A percentile compares a stretch with the other conserved stretches of the same genome.
phyloP scores from a whole-genome alignment of 2,329 filamentous ascomycete species.

The Zymoseptoria ardabiliae region DNA sequence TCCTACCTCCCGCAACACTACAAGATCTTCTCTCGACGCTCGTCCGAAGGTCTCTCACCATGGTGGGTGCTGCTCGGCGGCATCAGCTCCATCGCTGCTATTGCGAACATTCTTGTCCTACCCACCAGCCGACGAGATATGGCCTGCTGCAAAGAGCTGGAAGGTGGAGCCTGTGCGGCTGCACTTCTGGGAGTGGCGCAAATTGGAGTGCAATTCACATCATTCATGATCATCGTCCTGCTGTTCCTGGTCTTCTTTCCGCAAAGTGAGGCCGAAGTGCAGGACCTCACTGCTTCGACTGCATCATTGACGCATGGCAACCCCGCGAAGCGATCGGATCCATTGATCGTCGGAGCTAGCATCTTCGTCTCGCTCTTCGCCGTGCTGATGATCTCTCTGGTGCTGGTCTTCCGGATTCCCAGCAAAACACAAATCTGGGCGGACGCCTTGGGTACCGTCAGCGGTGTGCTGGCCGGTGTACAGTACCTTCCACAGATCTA shows the following conservation, averaged over 20 bases:
- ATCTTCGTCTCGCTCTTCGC: constrained; percentile 72
- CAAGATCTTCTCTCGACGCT: constrained; percentile 77
- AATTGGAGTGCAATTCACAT: constrained; percentile 84
- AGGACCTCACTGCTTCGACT: constrained; percentile 29
- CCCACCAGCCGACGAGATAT: constrained; percentile 78
- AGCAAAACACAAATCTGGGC: constrained; percentile 68
- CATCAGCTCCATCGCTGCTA: constrained; percentile 74
- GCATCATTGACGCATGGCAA: constrained; percentile 38
- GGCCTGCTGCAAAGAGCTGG: constrained; percentile 75
- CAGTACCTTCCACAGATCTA: constrained; percentile 96
- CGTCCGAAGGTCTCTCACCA: constrained; percentile 89
- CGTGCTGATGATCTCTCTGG: constrained; percentile 56
- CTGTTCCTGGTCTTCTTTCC: constrained; percentile 95
- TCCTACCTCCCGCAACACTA: constrained; percentile 94
- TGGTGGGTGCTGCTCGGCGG: constrained; percentile 93
- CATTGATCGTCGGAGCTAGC: constrained; percentile 63
- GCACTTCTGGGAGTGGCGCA: constrained; percentile 84
- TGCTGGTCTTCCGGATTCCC: constrained; percentile 59
- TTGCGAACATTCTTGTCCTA: constrained; percentile 86
- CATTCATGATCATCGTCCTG: constrained; percentile 81
- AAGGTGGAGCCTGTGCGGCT: constrained; percentile 73
- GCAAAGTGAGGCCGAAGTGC: constrained; percentile 19
- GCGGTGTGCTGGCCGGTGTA: constrained; percentile 69
- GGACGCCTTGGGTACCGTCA: constrained; percentile 72
- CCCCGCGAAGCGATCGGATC: constrained; percentile 63